phyloP scores from a whole-genome alignment of 2,329 filamentous ascomycete species.

The Gliomastix tumulicola region DNA sequence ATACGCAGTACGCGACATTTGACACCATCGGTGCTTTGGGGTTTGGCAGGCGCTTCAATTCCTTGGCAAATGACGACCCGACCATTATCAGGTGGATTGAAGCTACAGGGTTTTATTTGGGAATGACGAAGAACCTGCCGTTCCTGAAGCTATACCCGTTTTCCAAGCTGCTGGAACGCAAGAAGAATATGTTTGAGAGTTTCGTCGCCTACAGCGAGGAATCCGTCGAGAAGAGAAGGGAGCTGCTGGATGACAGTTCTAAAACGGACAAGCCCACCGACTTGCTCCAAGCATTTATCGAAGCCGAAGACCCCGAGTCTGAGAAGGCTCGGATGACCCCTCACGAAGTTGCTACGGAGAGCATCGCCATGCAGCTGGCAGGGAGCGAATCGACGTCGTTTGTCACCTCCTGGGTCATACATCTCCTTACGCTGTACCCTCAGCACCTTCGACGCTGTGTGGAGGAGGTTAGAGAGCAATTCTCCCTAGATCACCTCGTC shows the following conservation, averaged over 20 bases:
- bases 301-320: slow-evolving; percentile 2
- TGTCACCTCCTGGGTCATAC: slow-evolving; percentile 3
- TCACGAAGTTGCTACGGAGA: slow-evolving; percentile 3
- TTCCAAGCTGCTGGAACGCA: not conserved
- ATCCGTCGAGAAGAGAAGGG: slow-evolving; percentile 1
- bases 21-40: slow-evolving; percentile 1
- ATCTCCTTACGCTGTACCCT: slow-evolving; percentile 3
- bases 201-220: slow-evolving; percentile 2
- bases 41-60: not conserved
- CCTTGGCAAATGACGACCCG: slow-evolving; percentile 1
- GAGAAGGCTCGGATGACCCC: slow-evolving; percentile 1
- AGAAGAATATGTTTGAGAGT: slow-evolving; percentile 2
- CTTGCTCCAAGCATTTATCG: slow-evolving; percentile 2
- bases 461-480: slow-evolving; percentile 2
- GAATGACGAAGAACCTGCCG: slow-evolving; percentile 3
- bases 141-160: slow-evolving; percentile 2
- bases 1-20: slow-evolving; percentile 4
- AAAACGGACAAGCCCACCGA: slow-evolving; percentile 1
- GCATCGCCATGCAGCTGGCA: slow-evolving; percentile 4
- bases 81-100: slow-evolving; percentile 4
- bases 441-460: not conserved
- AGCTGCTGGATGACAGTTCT: not conserved
- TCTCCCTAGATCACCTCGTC: not conserved
- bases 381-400: slow-evolving; percentile 4
- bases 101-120: slow-evolving; percentile 3